Evolutionary conservation across 495 filamentous ascomycete genomes (phyloP), one percentile per base, ranked within the genome.

Genomic region (Coniosporium apollinis): DNA sequence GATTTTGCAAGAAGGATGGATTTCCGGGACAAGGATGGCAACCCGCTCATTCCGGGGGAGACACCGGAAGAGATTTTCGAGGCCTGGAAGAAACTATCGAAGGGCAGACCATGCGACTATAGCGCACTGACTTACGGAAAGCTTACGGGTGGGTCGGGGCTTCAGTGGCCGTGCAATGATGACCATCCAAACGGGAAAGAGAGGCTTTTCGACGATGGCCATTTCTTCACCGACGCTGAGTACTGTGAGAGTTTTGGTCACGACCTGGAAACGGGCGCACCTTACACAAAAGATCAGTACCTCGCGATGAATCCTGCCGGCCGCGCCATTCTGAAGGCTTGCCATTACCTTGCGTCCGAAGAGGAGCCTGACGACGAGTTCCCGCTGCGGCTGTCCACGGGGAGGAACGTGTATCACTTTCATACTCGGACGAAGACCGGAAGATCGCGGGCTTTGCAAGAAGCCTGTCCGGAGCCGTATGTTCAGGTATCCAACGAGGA

Each of bases 1-100:
- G 47, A 49, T 30, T 49, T 49, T 33, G 44, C 30, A 5, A 33
- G 22, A 19, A 22, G 47, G 3, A 49, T 49, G 45, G 36, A 29
- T 17, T 49, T 49, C 31, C 35, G 24, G 13, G 32, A 47, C 19
- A 49, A 48, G 29, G 37, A 49, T 22, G 45, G 41, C 9, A 30
- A 41, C 14, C 35, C 39, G 18, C 30, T 49, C 4, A 40, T 43
- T 15, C 40, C 39, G 10, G 48, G 36, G 33, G 34, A 19, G 5
- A 15, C 20, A 6, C 18, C 47, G 7, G 44, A 44, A 22, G 40
- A 49, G 19, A 45, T 41, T 7, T 49, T 47, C 29, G 38, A 49
- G 16, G 44, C 36, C 6, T 49, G 44, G 44, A 49, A 49, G 28
- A 33, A 25, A 13, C 34, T 49, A 38, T 43, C 40, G 1, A 34